Conservation (phyloP, 768 basidiomycete species). For the Tylopilus rubrobrunneus region DNA sequence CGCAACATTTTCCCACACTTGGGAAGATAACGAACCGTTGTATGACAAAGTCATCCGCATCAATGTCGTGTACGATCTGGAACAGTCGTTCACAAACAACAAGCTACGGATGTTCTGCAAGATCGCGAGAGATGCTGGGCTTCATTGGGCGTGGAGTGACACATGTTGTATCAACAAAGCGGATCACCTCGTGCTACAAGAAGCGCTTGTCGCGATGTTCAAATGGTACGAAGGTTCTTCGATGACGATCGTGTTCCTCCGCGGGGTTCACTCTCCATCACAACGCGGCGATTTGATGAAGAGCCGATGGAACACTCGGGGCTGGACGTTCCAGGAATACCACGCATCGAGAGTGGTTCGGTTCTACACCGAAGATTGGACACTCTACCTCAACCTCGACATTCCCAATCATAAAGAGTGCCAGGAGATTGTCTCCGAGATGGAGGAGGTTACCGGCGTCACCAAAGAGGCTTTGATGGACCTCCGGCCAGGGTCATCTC, state of each 20-base stretch:
- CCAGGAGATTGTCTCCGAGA: neutral
- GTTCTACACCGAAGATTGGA: neutral
- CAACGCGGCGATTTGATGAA: neutral
- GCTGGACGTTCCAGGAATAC: neutral
- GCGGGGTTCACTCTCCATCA: neutral
- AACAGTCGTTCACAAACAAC: neutral
- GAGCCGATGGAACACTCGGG: neutral
- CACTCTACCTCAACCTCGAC: neutral
- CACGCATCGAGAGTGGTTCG: neutral
- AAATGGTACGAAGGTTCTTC: neutral
- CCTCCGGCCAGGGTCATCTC: neutral
- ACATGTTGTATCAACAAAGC: neutral
- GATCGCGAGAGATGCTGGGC: neutral
- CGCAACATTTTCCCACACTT: neutral
- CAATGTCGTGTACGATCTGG: neutral
- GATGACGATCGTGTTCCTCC: neutral
- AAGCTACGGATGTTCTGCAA: neutral
- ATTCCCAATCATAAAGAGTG: neutral
- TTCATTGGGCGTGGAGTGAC: neutral
- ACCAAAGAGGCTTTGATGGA: neutral
- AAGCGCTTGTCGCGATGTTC: neutral
- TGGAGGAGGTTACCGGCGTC: neutral
- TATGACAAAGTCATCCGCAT: neutral
- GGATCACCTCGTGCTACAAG: neutral
- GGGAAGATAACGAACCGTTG: neutral